A percentile compares a stretch with the other conserved stretches of the same genome.
phyloP scores from a whole-genome alignment of 495 filamentous ascomycete genomes.

The Durotheca rogersii region DNA sequence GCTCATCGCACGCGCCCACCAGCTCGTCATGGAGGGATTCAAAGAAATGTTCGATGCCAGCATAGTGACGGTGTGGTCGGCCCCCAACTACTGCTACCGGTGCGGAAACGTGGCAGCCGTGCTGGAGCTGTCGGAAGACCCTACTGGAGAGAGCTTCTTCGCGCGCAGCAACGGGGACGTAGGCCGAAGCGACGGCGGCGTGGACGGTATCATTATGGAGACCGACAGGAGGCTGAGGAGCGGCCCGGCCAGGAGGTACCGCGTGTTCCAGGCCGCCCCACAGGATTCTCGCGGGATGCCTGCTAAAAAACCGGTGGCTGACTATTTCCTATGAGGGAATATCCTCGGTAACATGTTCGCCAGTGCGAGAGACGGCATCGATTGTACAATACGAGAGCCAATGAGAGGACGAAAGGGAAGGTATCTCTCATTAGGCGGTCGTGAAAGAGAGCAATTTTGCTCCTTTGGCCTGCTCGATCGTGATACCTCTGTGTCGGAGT shows the following conservation, averaged over 20 bases:
- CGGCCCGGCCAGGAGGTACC: slow-evolving; percentile 86
- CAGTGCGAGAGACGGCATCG: too few species aligned
- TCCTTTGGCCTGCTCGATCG: slow-evolving; percentile 3
- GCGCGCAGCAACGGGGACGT: slow-evolving; percentile 79
- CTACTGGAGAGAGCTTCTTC: slow-evolving; percentile 70
- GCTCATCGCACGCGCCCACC: slow-evolving; percentile 90
- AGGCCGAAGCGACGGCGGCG: slow-evolving; percentile 49
- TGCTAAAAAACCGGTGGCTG: slow-evolving; percentile 95
- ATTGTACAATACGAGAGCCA: slow-evolving; percentile 24
- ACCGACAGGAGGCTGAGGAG: slow-evolving; percentile 43
- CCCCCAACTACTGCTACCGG: slow-evolving; percentile 97
- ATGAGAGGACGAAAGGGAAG: not conserved
- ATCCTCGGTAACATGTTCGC: too few species aligned
- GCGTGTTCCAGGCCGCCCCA: slow-evolving; percentile 95
- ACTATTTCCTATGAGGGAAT: slow-evolving; percentile 77
- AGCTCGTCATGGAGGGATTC: slow-evolving; percentile 98
- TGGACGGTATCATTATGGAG: slow-evolving; percentile 45
- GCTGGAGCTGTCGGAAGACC: slow-evolving; percentile 87
- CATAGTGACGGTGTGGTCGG: slow-evolving; percentile 96
- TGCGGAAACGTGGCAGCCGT: slow-evolving; percentile 97
- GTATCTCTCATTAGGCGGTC: not conserved
- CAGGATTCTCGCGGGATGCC: slow-evolving; percentile 98
- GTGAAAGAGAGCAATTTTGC: slow-evolving; percentile 3
- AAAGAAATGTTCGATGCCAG: slow-evolving; percentile 97
- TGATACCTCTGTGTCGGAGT: slow-evolving; percentile 24